Percentiles rank a stretch among this genome's conserved stretches.
Evolutionary conservation across 2,329 filamentous ascomycete genomes (phyloP).

Genomic region (Hypoxylon sp.): DNA sequence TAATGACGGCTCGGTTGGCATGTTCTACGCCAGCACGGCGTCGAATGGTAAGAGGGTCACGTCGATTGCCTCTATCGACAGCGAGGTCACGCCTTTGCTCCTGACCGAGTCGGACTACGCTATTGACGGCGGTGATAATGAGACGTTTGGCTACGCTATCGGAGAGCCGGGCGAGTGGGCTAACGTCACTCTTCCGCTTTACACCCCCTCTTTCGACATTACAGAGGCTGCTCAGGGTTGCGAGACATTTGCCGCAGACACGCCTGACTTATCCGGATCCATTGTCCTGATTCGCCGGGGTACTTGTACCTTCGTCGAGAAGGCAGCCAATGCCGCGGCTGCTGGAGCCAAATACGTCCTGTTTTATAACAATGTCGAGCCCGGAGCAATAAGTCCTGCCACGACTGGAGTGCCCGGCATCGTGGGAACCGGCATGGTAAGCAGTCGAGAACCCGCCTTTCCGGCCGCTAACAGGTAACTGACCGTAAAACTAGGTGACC

Average conservation of each 20-base stretch:
- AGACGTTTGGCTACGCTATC: slow-evolving; percentile 54
- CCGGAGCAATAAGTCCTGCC: slow-evolving; percentile 48
- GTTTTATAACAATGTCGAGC: slow-evolving; percentile 64
- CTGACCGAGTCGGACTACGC: slow-evolving; percentile 53
- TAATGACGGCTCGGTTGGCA: slow-evolving; percentile 55
- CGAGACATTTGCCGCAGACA: slow-evolving; percentile 57
- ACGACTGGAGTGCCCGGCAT: slow-evolving; percentile 32
- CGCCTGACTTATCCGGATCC: slow-evolving; percentile 63
- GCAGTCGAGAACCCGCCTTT: not conserved
- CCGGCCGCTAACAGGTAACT: not conserved
- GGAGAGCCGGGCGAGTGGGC: slow-evolving; percentile 54
- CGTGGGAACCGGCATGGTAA: slow-evolving; percentile 41
- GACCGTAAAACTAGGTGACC: slow-evolving; percentile 42
- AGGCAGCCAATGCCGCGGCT: slow-evolving; percentile 60
- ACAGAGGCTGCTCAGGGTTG: slow-evolving; percentile 60
- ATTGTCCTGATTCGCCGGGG: slow-evolving; percentile 69
- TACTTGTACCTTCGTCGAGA: slow-evolving; percentile 62
- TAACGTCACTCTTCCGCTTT: slow-evolving; percentile 57
- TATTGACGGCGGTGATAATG: slow-evolving; percentile 46
- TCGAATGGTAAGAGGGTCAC: slow-evolving; percentile 57
- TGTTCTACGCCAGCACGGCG: slow-evolving; percentile 60
- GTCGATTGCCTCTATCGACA: slow-evolving; percentile 61
- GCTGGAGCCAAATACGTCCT: slow-evolving; percentile 68
- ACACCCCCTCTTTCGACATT: slow-evolving; percentile 59
- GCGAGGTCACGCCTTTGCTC: slow-evolving; percentile 52